Conservation (phyloP, 805 yeast genomes). For the Ogataea kodamae region DNA sequence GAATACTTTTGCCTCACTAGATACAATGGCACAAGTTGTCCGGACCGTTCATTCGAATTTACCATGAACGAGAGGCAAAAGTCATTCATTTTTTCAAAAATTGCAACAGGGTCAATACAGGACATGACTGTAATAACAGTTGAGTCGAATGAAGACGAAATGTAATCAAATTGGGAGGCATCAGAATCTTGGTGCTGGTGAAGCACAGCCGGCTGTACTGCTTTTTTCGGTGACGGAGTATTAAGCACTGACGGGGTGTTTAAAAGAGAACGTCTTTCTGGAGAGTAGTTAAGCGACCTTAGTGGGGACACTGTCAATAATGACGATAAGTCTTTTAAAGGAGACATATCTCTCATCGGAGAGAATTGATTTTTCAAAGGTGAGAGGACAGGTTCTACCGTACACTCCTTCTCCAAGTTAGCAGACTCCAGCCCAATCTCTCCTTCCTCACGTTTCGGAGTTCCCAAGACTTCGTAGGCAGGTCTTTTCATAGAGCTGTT, state of each 20-base stretch:
- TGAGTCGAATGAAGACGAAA: constrained; percentile 28
- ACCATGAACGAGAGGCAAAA: constrained; percentile 61
- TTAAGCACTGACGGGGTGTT: constrained; percentile 14
- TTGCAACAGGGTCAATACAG: constrained; percentile 29
- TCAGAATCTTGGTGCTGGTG: constrained; percentile 21
- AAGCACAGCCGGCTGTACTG: not conserved
- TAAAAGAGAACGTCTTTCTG: constrained; percentile 4
- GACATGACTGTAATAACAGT: constrained; percentile 31
- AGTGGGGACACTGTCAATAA: constrained; percentile 6
- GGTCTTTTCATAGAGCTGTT: constrained; percentile 6
- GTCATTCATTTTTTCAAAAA: constrained; percentile 46
- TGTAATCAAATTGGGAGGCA: constrained; percentile 26
- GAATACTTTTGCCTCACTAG: constrained; percentile 60
- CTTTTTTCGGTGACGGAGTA: constrained; percentile 16
- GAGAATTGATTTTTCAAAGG: constrained; percentile 8
- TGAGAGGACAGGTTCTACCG: constrained; percentile 1
- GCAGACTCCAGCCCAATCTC: constrained; percentile 2
- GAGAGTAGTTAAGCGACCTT: constrained; percentile 7
- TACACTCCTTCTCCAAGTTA: not conserved
- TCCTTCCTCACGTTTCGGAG: constrained; percentile 4
- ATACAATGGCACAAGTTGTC: constrained; percentile 58
- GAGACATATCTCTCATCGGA: constrained; percentile 9
- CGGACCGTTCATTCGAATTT: constrained; percentile 53
- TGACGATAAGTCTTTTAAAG: constrained; percentile 8
- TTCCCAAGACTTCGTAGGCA: constrained; percentile 14